Evolutionary conservation across 257 asterid species (phyloP), one percentile per base, ranked within the genome.

Genomic region (Schizonepeta tenuifolia): DNA sequence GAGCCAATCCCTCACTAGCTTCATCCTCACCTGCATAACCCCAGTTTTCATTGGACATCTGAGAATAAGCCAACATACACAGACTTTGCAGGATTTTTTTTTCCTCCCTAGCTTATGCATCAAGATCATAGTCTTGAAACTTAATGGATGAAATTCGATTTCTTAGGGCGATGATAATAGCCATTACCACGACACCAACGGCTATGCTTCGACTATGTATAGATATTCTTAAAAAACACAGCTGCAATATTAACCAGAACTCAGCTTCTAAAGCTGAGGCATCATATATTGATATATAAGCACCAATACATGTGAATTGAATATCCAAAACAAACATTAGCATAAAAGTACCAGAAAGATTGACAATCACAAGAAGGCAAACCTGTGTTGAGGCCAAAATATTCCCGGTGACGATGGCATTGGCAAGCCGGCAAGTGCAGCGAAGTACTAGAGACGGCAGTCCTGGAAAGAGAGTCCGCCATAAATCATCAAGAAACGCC

Each of bases 1-100:
- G 24, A 94, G 96, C 98, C 99, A 94, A 59, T 90, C 86, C 69
- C 80, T 84, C 55, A 91, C 99, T 7, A 94, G 91, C 87, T 85
- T 88, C 96, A 79, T 85, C 69, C 98, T 85, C 21, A 91, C 86
- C 99, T 91, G 88, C 67, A 72, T 3, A 20, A 47, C 43, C 60
- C 43, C 60, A 71, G 6, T 31, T 57, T 15, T 21, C 35, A 44
- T 10, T 18, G 21, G 38, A 26, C 21, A 53, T 18, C 55, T 49
- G 40, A 21, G 38, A 36, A 20, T 38, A 20, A 11, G 47, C 47
- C 24, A 20, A 20, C 66, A 58, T 1, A 38, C 13, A 57, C 12
- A 59, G 6, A 2, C 21, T 21, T 28, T 6, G 28, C 14, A 5
- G 3, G 6, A 28, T 41, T 22, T n/a, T 56, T 70, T 41, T 22